phyloP scores from a whole-genome alignment of 352 stramenopile genomes.

The Elongisporangium anandrum region DNA sequence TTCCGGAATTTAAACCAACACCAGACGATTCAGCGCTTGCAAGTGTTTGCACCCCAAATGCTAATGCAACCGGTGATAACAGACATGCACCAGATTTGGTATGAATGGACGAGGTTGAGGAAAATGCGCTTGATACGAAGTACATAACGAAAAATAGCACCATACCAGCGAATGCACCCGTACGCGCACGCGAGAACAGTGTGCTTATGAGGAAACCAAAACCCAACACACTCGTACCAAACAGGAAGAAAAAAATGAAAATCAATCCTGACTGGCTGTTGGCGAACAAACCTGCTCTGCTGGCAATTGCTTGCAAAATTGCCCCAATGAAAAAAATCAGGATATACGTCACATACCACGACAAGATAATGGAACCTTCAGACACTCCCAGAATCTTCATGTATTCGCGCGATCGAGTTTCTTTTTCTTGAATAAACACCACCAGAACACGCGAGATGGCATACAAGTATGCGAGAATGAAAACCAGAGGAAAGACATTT shows the following conservation, averaged over 20 bases:
- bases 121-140: conserved; percentile 64
- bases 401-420: conserved; percentile 51
- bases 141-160: conserved; percentile 89
- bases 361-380: conserved; percentile 53
- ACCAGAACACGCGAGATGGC: conserved; percentile 75
- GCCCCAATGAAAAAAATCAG: conserved; percentile 70
- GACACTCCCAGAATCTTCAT: conserved; percentile 68
- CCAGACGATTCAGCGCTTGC: conserved; percentile 48
- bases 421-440: conserved; percentile 81
- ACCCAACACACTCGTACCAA: conserved; percentile 49
- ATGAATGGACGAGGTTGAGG: conserved; percentile 21
- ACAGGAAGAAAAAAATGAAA: conserved; percentile 74
- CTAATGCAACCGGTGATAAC: conserved; percentile 64
- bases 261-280: conserved; percentile 39
- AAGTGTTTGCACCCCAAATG: conserved; percentile 69
- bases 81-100: conserved; percentile 56
- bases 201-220: conserved; percentile 72
- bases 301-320: conserved; percentile 57
- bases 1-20: conserved; percentile 50
- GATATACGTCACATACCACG: conserved; percentile 83
- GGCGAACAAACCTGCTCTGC: conserved; percentile 38
- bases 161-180: conserved; percentile 65
- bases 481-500: conserved; percentile 78
- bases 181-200: conserved; percentile 78
- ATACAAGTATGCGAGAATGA: conserved; percentile 77